Base-by-base conservation (phyloP, 192 early-diverging fungal species). In the Backusella luteola region DNA sequence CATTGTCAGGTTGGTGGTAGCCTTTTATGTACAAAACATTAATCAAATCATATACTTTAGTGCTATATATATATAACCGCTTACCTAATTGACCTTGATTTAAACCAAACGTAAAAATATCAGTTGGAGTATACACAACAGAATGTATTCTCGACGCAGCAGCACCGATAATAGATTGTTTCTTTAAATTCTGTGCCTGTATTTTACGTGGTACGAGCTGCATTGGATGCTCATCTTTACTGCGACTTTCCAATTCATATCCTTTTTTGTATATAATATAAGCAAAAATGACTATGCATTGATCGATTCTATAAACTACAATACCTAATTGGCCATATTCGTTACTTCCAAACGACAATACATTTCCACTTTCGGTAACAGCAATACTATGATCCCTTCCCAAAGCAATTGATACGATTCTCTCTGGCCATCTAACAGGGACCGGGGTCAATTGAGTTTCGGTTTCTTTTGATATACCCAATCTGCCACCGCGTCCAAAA, bases 41-140 rank as follows among this genome's bases (percentile, higher is more conserved):
- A 34, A 21, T 76, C 36, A 66, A 19, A 4, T 74, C 26, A 67
- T 74, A 39, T 71, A 11, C n/a, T 35, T 32, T 42, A 17, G n/a
- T 39, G 32, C 32, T 32, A 12, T 44, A 2, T 44, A 9, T 6
- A 29, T 21, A 52, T 73, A 79, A 69, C 6, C 6, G 6, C 36
- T 83, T 79, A 72, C 92, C 93, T 17, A 95, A 77, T 77, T 94
- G 93, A 5, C 94, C 94, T 69, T 88, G 86, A 74, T 92, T 93
- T 34, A 86, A 78, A 3, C 94, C 94, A 91, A 78, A 91, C 66
- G 86, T 92, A 85, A 72, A 94, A 23, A 79, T 80, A 34, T 78
- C 91, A 76, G 79, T 82, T 23, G 82, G 73, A n/a, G 90, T 90
- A 70, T 90, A 89, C 0, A 88, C 87, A 12, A 84, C 89, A 0